Evolutionary conservation across 305 asterid species (phyloP).

Genomic region (Andrographis paniculata): DNA sequence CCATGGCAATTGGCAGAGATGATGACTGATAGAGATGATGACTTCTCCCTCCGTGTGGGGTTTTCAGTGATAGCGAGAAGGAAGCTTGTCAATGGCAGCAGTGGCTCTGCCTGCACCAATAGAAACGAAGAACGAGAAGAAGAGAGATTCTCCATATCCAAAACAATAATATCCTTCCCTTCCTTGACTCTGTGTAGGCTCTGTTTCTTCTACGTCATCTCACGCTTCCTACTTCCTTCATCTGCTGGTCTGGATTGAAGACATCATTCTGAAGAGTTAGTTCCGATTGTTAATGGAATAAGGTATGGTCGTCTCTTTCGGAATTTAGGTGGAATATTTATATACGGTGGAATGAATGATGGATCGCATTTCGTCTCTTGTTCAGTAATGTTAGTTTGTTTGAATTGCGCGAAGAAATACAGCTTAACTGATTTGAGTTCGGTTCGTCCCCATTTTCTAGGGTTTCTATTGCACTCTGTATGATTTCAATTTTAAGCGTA

Average conservation of each 20-base stretch:
- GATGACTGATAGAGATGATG: too few relatives aligned
- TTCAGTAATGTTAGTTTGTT: neutral
- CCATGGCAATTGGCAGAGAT: too few relatives aligned
- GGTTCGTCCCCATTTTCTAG: conserved; percentile 2
- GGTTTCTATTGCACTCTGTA: conserved; percentile 5
- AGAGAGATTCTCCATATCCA: too few relatives aligned
- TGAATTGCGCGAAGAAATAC: neutral
- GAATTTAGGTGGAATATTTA: too few relatives aligned
- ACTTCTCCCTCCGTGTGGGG: too few relatives aligned
- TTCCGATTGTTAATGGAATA: neutral
- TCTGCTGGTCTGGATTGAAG: neutral
- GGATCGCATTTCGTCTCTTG: neutral
- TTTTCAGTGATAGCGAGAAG: too few relatives aligned
- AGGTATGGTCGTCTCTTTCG: neutral
- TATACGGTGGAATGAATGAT: too few relatives aligned
- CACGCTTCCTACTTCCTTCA: neutral
- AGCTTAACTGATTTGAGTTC: neutral
- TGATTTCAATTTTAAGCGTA: neutral
- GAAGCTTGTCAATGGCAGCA: too few relatives aligned
- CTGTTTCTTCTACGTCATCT: neutral
- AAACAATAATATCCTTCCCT: too few relatives aligned
- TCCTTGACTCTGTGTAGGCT: neutral
- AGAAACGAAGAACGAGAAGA: too few relatives aligned
- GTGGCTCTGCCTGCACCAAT: too few relatives aligned
- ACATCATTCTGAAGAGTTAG: neutral